Conservation (phyloP, 257 asterid species). For the Solanum virginianum region DNA sequence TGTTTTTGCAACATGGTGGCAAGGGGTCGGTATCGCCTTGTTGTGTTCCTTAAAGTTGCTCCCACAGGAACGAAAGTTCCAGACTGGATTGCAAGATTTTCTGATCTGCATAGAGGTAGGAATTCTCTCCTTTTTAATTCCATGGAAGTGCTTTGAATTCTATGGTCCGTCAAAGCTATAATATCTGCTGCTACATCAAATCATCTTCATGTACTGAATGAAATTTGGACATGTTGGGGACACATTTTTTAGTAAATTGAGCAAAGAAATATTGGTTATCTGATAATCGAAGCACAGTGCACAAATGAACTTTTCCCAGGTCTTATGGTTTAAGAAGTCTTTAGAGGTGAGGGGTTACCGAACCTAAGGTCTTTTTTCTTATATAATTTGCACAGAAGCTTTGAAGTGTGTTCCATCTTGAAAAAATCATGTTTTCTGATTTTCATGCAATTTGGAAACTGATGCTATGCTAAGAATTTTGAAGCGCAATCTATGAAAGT, state of each 20-base stretch:
- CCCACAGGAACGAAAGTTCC: constrained; percentile 53
- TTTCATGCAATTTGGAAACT: background rate
- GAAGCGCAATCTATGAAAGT: background rate
- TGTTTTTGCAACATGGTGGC: constrained; percentile 99
- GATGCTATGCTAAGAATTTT: background rate
- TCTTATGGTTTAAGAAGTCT: background rate
- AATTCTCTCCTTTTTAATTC: background rate
- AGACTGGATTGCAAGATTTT: constrained; percentile 73
- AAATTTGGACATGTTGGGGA: background rate
- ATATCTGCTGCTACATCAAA: background rate
- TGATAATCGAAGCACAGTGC: background rate
- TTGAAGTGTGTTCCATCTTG: background rate
- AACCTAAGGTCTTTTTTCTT: background rate
- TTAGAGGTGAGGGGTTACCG: background rate
- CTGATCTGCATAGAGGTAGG: constrained; percentile 76
- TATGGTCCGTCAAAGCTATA: background rate
- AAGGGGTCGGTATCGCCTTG: constrained; percentile 86
- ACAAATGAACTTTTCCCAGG: background rate
- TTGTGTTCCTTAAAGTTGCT: constrained; percentile 43
- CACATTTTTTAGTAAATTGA: background rate
- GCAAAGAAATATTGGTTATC: background rate
- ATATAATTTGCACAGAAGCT: background rate
- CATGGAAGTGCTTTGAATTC: background rate
- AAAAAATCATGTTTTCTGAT: background rate
- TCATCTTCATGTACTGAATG: background rate